Base-by-base conservation (phyloP, 352 stramenopile species). In the Pythium folliculosum region DNA sequence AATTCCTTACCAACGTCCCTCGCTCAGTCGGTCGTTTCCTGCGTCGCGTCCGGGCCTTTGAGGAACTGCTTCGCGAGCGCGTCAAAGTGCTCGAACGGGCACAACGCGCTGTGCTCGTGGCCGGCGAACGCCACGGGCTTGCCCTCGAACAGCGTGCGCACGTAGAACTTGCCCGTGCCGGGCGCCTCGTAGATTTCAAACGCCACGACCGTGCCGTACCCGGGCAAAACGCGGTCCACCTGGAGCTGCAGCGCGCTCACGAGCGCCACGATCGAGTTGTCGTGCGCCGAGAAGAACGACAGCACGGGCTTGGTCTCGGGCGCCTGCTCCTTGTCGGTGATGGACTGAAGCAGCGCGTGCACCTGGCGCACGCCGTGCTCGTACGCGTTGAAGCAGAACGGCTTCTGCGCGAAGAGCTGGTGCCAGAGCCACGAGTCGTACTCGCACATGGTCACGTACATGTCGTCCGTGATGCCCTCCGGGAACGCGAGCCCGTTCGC, bases 341-440 rank as follows among this genome's bases (percentile, higher is more conserved):
- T 53, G 16, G 52, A 65, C 32, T 55, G 19, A 22, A 89, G 75
- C 45, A 90, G 81, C 8, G 64, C 56, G 62, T 88, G 88, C 1
- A 93, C 73, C 57, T 88, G 72, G 13, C 73, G 65, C 50, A 92
- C 81, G 13, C 82, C 87, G 35, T 87, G 71, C 48, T 84, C 74
- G 65, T 92, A 95, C 14, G 80, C 77, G 47, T 67, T 60, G 57
- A 81, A 79, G 68, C 80, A 90, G 52, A 91, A 88, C 21, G 77
- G 73, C 35, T 79, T 77, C 69, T 79, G 73, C 21, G 72, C 75
- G 69, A 92, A 95, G 63, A 93, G 72, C 47, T 77, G 72, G 55
- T 95, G 80, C 87, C 85, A 95, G 40, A 93, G 78, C 87, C 85
- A 94, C 64, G 85, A 80, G 58, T 92, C 85, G 70, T 92, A 91